Base-by-base conservation (phyloP, 2,329 filamentous ascomycete genomes). In the Ceratocystis lukuohia region DNA sequence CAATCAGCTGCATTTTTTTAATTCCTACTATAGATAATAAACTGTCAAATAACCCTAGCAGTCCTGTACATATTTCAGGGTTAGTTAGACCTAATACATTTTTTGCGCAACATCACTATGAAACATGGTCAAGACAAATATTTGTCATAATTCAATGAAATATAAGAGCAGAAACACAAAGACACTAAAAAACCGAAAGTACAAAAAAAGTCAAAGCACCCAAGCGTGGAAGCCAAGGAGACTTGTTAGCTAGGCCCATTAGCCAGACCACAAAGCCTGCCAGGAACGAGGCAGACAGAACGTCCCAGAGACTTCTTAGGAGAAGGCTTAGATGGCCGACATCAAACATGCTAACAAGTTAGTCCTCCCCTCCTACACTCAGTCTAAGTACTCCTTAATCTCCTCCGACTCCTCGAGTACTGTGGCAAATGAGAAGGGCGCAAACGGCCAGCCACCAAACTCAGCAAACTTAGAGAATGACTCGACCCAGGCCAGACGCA, bases 391-490 rank as follows among this genome's bases (percentile, higher is more conserved):
- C 69, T 83, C 80, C 71, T 80, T 82, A 71, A 83, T 73, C 66
- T 82, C 80, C 69, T 85, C 83, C 68, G 94, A 89, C 75, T 96
- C 91, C 76, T 96, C 92, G 70, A 96, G 77, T 74, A 96, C 78
- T 45, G 84, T 80, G 77, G 87, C 85, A 76, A 96, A 96, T 69
- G 88, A 94, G 75, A 96, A 96, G 3, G 92, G 92, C 73, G 87
- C 81, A 76, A 96, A 96, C 1, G 91, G 82, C 76, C 91, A 85
- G 65, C 92, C 92, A 68, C 89, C 88, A 73, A 94, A 94, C 74
- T 96, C 87, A 76, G 95, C 95, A 80, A 96, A 93, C 80, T 96
- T 96, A 78, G 90, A 95, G 85, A 96, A 96, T 20, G 92, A 93
- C 77, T 96, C 93, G 69, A 96, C 92, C 92, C 92, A 96, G 72